Percentiles rank a stretch among this genome's conserved stretches.
Evolutionary conservation across 176 grass and related monocot genomes (phyloP).

Genomic region (Musa troglodytarum): DNA sequence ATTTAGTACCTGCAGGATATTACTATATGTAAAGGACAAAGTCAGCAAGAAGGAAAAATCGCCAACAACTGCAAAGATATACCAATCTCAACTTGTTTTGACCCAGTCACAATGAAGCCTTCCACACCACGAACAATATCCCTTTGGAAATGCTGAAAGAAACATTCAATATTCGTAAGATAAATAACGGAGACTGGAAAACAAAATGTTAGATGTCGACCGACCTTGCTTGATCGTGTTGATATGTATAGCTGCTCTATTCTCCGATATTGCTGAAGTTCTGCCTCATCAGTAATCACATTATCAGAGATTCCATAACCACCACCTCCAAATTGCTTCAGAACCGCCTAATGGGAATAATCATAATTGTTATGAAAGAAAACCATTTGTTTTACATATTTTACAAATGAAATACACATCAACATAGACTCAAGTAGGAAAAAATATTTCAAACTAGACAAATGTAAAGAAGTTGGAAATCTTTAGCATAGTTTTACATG

Average conservation of each 20-base stretch:
- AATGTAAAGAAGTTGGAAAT: neutral
- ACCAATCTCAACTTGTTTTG: slow-evolving; percentile 96
- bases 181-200: neutral
- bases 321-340: slow-evolving; percentile 67
- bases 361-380: neutral
- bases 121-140: slow-evolving; percentile 89
- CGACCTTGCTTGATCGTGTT: slow-evolving; percentile 28
- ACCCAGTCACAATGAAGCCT: slow-evolving; percentile 86
- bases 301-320: slow-evolving; percentile 54
- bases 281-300: slow-evolving; percentile 63
- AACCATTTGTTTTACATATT: neutral
- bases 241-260: slow-evolving; percentile 91
- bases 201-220: neutral
- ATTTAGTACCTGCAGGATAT: slow-evolving; percentile 53
- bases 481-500: neutral
- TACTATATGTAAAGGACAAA: slow-evolving; percentile 2
- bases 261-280: slow-evolving; percentile 67
- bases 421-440: neutral
- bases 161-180: neutral
- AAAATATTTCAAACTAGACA: neutral
- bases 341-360: slow-evolving; percentile 41
- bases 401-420: neutral
- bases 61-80: neutral
- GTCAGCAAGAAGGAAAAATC: neutral
- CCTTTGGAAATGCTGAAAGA: slow-evolving; percentile 91